Percentiles rank a stretch among this genome's conserved stretches.
Conservation (phyloP, 345 rosid species). For the Populus euphratica region DNA sequence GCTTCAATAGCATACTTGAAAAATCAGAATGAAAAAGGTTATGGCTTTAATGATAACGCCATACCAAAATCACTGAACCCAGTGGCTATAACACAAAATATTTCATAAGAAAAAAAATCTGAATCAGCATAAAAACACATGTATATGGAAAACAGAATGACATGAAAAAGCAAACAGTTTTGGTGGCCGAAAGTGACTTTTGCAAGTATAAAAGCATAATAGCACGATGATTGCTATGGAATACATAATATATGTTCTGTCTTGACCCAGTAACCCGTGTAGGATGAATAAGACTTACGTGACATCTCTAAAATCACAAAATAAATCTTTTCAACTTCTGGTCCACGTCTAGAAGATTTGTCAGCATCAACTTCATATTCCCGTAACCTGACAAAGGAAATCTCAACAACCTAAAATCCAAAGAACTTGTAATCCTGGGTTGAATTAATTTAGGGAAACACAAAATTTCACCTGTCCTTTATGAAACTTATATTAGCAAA, state of each 20-base stretch:
- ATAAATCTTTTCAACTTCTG: constrained; percentile 73
- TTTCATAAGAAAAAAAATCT: too few species aligned
- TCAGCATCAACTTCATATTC: constrained; percentile 84
- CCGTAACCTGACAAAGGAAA: constrained; percentile 53
- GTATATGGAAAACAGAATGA: not conserved
- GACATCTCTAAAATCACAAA: constrained; percentile 93
- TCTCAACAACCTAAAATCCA: constrained; percentile 3
- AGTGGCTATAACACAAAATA: not conserved
- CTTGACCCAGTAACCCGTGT: not conserved
- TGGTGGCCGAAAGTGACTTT: not conserved
- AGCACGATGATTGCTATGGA: not conserved
- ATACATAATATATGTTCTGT: not conserved
- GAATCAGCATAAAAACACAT: not conserved
- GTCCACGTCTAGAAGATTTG: constrained; percentile 68
- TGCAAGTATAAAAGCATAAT: not conserved
- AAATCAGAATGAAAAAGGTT: not conserved
- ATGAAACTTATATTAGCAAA: constrained; percentile 94
- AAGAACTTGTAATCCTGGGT: not conserved
- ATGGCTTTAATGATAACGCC: not conserved
- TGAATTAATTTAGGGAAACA: constrained; percentile 8
- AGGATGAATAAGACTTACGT: constrained; percentile 51
- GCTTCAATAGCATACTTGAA: not conserved
- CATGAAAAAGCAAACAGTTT: not conserved
- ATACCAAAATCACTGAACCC: not conserved
- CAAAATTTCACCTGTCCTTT: constrained; percentile 65